Percentiles rank a stretch among this genome's conserved stretches.
Conservation (phyloP, 2,329 filamentous ascomycete species). For the Fonsecaea nubica region DNA sequence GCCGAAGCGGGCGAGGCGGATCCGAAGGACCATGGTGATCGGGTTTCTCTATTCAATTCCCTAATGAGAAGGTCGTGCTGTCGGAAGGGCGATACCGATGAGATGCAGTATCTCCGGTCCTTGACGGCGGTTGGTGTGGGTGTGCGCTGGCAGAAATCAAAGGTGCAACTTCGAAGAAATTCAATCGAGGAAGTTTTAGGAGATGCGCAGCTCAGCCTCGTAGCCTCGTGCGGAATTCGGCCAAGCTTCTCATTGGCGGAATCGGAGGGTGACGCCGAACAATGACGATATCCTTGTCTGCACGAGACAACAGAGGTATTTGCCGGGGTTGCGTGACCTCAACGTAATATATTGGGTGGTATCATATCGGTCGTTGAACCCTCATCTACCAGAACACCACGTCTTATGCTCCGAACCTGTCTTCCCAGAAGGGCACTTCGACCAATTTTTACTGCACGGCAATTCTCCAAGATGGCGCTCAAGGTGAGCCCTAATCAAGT, state of each 20-base stretch:
- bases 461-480: conserved; percentile 48
- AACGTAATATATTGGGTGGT: too few species aligned
- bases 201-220: conserved; percentile 7
- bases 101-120: not conserved
- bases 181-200: conserved; percentile 15
- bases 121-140: not conserved
- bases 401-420: conserved; percentile 25
- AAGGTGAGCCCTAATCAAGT: conserved; percentile 43
- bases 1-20: conserved; percentile 92
- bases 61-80: not conserved
- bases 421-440: conserved; percentile 21
- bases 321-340: too few species aligned
- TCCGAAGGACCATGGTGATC: conserved; percentile 82
- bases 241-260: conserved; percentile 33
- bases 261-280: not conserved
- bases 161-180: conserved; percentile 6
- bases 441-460: conserved; percentile 25
- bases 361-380: too few species aligned
- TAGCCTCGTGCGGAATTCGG: conserved; percentile 21
- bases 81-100: not conserved
- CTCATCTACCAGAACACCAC: not conserved
- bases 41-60: not conserved
- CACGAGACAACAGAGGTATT: too few species aligned
- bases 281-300: conserved; percentile 25
- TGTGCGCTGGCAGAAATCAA: not conserved